phyloP scores from a whole-genome alignment of 192 early-diverging fungal species.

The Dissophora globulifera region DNA sequence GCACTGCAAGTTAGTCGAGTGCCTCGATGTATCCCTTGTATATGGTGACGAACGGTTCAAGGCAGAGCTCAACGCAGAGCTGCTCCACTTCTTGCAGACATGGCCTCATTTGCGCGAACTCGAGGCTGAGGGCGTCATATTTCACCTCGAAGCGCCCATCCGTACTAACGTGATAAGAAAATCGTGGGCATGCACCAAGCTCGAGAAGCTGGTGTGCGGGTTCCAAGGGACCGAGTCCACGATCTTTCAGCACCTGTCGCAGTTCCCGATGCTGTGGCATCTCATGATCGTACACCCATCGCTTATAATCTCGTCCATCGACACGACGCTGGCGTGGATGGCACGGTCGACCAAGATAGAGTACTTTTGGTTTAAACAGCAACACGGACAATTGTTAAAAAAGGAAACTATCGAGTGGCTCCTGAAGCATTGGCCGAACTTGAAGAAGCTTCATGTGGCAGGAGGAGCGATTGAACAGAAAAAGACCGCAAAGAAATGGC shows the following conservation, averaged over 20 bases:
- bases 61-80: not conserved
- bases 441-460: slow-evolving; percentile 36
- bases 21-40: slow-evolving; percentile 34
- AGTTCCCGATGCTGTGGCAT: slow-evolving; percentile 12
- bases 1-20: slow-evolving; percentile 24
- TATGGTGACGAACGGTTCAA: slow-evolving; percentile 20
- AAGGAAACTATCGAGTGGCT: slow-evolving; percentile 20
- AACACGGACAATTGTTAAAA: slow-evolving; percentile 10
- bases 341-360: slow-evolving; percentile 22
- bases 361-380: slow-evolving; percentile 45
- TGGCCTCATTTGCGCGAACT: slow-evolving; percentile 19
- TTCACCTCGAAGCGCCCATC: slow-evolving; percentile 22
- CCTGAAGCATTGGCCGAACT: slow-evolving; percentile 24
- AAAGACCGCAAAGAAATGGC: too few relatives aligned
- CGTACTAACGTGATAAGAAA: slow-evolving; percentile 6
- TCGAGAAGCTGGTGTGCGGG: slow-evolving; percentile 44
- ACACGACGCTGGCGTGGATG: slow-evolving; percentile 38
- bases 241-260: slow-evolving; percentile 35
- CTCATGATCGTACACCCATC: slow-evolving; percentile 31
- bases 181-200: slow-evolving; percentile 30
- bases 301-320: slow-evolving; percentile 12
- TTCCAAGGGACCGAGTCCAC: slow-evolving; percentile 31
- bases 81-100: slow-evolving; percentile 22
- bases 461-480: slow-evolving; percentile 17
- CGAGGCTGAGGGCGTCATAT: slow-evolving; percentile 38